Percentiles rank a stretch among this genome's conserved stretches.
These are phyloP conservation scores for Xerocomellus dryophilus DNA, from an alignment of 768 basidiomycete genomes.

Conservation along the genomic window DNA sequence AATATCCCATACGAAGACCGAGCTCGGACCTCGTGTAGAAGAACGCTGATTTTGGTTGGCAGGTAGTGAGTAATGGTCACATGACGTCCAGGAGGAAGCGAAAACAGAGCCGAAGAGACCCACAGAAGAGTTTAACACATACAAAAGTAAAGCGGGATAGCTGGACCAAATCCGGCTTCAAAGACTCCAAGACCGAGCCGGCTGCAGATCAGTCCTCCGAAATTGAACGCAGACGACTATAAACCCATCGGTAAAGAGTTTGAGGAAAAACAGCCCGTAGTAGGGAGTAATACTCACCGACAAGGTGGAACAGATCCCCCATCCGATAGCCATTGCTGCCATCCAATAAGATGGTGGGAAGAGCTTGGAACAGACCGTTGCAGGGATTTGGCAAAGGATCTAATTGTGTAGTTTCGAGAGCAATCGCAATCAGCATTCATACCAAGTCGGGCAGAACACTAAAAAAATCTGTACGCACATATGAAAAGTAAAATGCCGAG, in stretches of 20 bases:
- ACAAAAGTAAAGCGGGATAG: slow-evolving; percentile 78
- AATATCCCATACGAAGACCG: slow-evolving; percentile 73
- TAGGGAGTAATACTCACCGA: slow-evolving; percentile 43
- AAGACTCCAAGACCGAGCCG: slow-evolving; percentile 71
- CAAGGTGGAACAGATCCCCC: slow-evolving; percentile 73
- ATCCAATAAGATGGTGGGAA: slow-evolving; percentile 68
- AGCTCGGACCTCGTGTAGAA: slow-evolving; percentile 77
- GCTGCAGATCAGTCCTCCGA: slow-evolving; percentile 53
- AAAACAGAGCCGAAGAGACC: not conserved
- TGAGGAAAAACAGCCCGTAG: not conserved
- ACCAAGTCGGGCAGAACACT: not conserved
- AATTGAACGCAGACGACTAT: slow-evolving; percentile 62
- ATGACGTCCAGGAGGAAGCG: not conserved
- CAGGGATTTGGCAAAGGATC: slow-evolving; percentile 71
- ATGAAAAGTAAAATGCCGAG: slow-evolving; percentile 77
- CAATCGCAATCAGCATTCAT: not conserved
- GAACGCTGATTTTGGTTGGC: slow-evolving; percentile 45
- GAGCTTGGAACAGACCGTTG: slow-evolving; percentile 61
- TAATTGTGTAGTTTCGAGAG: slow-evolving; percentile 20
- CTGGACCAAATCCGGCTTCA: slow-evolving; percentile 76
- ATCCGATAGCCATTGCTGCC: slow-evolving; percentile 61
- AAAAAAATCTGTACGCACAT: slow-evolving; percentile 38
- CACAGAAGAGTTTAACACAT: slow-evolving; percentile 22
- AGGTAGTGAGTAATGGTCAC: not conserved
- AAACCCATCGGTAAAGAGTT: not conserved